Conservation (phyloP, 2,329 filamentous ascomycete genomes). For the Curvularia spicifera region DNA sequence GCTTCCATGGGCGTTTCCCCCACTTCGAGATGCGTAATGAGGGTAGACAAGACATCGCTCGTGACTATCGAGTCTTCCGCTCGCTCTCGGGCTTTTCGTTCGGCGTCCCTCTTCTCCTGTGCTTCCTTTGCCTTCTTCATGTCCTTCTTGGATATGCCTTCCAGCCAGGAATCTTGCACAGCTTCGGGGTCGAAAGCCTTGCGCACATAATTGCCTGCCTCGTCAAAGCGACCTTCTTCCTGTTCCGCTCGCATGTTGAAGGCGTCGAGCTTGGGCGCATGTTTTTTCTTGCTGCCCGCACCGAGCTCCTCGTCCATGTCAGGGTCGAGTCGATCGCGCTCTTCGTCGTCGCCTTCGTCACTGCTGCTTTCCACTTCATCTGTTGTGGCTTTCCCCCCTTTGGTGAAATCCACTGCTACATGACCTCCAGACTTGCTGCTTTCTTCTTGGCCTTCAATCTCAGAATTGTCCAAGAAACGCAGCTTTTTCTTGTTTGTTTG, state of each 20-base stretch:
- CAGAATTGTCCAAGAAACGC: constrained; percentile 64
- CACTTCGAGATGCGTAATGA: constrained; percentile 76
- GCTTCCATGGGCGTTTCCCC: constrained; percentile 90
- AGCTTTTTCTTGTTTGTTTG: constrained; percentile 68
- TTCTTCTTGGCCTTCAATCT: constrained; percentile 81
- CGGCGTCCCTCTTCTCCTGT: constrained; percentile 81
- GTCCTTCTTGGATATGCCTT: constrained; percentile 91
- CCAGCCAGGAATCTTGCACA: constrained; percentile 88
- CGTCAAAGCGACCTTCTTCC: constrained; percentile 91
- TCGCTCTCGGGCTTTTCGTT: constrained; percentile 72
- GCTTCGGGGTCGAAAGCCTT: constrained; percentile 89
- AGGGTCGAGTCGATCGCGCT: constrained; percentile 68
- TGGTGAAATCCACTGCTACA: constrained; percentile 65
- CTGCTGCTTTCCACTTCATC: constrained; percentile 68
- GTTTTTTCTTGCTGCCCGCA: constrained; percentile 85
- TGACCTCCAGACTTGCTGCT: constrained; percentile 76
- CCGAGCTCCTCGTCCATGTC: constrained; percentile 88
- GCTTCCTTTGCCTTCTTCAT: constrained; percentile 88
- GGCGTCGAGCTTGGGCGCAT: constrained; percentile 91
- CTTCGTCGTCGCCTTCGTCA: constrained; percentile 67
- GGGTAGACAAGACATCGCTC: constrained; percentile 72
- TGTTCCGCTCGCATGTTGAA: constrained; percentile 93
- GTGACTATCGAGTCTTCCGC: constrained; percentile 77
- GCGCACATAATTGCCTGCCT: constrained; percentile 87
- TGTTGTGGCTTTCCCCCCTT: constrained; percentile 46